Percentiles rank a stretch among this genome's conserved stretches.
Evolutionary conservation across 129 eudicot genomes (phyloP).

Genomic region (Saussurea involucrata): DNA sequence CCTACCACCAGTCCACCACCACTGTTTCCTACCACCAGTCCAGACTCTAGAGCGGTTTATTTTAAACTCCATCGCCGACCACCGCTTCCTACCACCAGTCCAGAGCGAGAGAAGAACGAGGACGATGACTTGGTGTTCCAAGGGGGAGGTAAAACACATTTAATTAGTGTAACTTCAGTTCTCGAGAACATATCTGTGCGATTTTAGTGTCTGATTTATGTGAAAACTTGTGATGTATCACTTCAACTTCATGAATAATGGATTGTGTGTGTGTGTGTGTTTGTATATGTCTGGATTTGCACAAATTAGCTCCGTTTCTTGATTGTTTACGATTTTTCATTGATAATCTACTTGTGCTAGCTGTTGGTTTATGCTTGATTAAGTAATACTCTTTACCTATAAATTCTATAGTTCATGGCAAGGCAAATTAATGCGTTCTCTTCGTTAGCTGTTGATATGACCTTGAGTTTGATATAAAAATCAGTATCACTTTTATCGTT

Average conservation of each 20-base stretch:
- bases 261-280: background rate
- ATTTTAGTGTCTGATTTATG: background rate
- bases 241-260: slow-evolving; percentile 2
- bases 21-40: too few relatives aligned
- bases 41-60: too few relatives aligned
- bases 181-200: background rate
- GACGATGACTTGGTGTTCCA: slow-evolving; percentile 35
- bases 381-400: background rate
- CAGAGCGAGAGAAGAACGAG: slow-evolving; percentile 60
- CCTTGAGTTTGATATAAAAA: background rate
- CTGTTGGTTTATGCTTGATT: background rate
- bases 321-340: slow-evolving; percentile 3
- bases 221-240: background rate
- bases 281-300: background rate
- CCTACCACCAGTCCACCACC: too few relatives aligned
- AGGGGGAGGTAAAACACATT: slow-evolving; percentile 54
- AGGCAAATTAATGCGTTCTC: background rate
- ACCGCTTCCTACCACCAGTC: too few relatives aligned
- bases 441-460: background rate
- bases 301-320: background rate
- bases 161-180: background rate
- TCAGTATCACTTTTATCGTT: background rate
- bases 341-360: background rate
- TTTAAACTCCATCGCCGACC: too few relatives aligned
- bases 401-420: background rate